phyloP scores from a whole-genome alignment of 768 basidiomycete species.

The Amanita polypyramis region DNA sequence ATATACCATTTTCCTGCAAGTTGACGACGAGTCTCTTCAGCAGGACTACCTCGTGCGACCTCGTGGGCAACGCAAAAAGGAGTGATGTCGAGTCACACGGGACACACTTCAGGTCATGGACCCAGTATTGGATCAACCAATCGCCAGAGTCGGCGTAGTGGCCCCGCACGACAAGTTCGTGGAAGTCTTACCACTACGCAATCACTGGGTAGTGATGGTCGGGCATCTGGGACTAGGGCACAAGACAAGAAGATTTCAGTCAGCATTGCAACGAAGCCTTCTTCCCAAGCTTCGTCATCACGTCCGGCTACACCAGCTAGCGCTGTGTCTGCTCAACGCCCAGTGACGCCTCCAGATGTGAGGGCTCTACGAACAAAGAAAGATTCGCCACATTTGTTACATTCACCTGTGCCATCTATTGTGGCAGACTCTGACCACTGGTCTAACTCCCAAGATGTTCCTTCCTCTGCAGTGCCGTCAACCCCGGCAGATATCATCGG shows the following conservation, averaged over 20 bases:
- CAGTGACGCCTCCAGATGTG: conserved; percentile 33
- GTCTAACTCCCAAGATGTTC: conserved; percentile 33
- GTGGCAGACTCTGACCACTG: conserved; percentile 42
- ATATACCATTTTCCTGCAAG: background rate
- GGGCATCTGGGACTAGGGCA: conserved; percentile 21
- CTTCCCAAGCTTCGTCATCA: conserved; percentile 39
- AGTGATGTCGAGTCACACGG: conserved; percentile 12
- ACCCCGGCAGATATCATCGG: conserved; percentile 22
- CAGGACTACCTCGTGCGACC: conserved; percentile 58
- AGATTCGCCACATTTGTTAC: conserved; percentile 20
- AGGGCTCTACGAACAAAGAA: conserved; percentile 30
- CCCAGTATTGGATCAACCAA: conserved; percentile 16
- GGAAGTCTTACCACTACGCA: conserved; percentile 18
- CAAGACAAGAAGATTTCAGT: conserved; percentile 32
- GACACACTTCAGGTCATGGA: conserved; percentile 11
- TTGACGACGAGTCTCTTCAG: conserved; percentile 9
- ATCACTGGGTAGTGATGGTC: conserved; percentile 21
- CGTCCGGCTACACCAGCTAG: conserved; percentile 6
- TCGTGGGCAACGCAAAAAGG: conserved; percentile 47
- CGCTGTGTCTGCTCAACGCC: conserved; percentile 15
- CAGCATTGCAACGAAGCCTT: conserved; percentile 24
- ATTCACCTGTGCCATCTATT: conserved; percentile 39
- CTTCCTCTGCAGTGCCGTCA: conserved; percentile 13
- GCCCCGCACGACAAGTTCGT: conserved; percentile 37
- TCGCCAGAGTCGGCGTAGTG: conserved; percentile 33